phyloP scores from a whole-genome alignment of 2,329 filamentous ascomycete species.

The Hortaea werneckii region DNA sequence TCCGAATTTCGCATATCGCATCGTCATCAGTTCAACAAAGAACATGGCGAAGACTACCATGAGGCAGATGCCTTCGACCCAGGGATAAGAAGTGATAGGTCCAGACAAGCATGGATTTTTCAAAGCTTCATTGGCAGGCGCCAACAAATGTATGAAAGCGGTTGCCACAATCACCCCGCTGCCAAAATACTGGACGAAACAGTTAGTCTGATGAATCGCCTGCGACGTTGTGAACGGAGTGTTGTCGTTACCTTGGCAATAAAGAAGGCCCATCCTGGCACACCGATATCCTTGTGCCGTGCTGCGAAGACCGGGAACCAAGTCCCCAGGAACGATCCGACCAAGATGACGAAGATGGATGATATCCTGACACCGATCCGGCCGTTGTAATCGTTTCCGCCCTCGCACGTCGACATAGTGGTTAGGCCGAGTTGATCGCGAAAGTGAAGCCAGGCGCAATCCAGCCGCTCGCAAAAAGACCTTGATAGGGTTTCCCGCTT shows the following conservation, averaged over 20 bases:
- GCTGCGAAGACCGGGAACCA: conserved; percentile 64
- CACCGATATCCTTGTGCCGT: conserved; percentile 47
- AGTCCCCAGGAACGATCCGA: conserved; percentile 56
- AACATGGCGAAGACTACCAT: conserved; percentile 87
- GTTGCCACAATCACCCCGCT: conserved; percentile 90
- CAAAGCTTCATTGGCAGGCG: conserved; percentile 70
- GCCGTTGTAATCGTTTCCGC: conserved; percentile 56
- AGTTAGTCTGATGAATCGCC: no score
- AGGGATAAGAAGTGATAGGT: conserved; percentile 60
- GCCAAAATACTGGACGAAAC: conserved; percentile 56
- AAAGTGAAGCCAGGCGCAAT: no score
- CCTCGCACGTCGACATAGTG: conserved; percentile 40
- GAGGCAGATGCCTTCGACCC: conserved; percentile 72
- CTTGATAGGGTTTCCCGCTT: no score
- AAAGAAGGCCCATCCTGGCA: conserved; percentile 70
- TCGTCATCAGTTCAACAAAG: conserved; percentile 74
- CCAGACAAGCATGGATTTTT: conserved; percentile 58
- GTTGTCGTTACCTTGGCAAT: conserved; percentile 49
- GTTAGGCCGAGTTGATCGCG: neutral
- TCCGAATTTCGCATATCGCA: conserved; percentile 59
- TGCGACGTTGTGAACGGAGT: neutral
- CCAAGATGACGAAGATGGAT: conserved; percentile 78
- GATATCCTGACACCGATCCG: conserved; percentile 67
- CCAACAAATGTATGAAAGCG: conserved; percentile 81
- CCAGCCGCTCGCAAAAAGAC: no score